Percentiles rank a stretch among this genome's conserved stretches.
Evolutionary conservation across 2,329 filamentous ascomycete genomes (phyloP).

Genomic region (Ciborinia camelliae): DNA sequence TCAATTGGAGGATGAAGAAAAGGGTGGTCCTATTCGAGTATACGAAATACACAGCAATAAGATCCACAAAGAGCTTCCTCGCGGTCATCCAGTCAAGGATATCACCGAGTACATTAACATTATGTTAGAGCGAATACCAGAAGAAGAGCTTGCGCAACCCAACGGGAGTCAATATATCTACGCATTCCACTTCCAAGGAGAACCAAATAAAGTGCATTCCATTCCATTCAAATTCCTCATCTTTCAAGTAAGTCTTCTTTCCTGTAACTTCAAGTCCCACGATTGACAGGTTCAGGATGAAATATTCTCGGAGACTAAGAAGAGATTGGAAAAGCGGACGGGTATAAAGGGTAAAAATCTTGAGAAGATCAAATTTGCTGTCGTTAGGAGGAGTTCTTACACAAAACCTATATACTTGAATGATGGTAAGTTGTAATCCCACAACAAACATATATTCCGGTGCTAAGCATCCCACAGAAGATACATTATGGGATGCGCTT

Average conservation of each 20-base stretch:
- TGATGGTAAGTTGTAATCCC: constrained; percentile 65
- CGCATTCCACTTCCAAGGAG: constrained; percentile 90
- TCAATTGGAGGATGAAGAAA: constrained; percentile 68
- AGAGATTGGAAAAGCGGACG: constrained; percentile 86
- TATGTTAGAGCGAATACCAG: constrained; percentile 76
- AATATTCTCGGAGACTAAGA: constrained; percentile 85
- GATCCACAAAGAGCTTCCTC: constrained; percentile 72
- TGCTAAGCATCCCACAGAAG: constrained; percentile 44
- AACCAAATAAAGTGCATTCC: constrained; percentile 78
- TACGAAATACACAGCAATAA: constrained; percentile 82
- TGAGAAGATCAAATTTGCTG: constrained; percentile 95
- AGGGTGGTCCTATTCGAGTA: constrained; percentile 68
- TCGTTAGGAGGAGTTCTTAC: constrained; percentile 68
- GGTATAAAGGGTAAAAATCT: constrained; percentile 97
- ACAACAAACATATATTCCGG: neutral
- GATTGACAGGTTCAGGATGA: constrained; percentile 59
- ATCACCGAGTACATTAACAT: constrained; percentile 83
- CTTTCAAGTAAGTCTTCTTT: constrained; percentile 59
- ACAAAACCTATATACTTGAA: constrained; percentile 78
- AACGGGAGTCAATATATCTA: constrained; percentile 60
- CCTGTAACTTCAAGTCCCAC: neutral
- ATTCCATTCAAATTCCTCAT: constrained; percentile 89
- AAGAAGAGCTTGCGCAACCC: constrained; percentile 59
- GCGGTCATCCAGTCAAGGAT: constrained; percentile 70
- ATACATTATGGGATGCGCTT: constrained; percentile 54